Conservation (phyloP, 495 filamentous ascomycete genomes). For the Aspergillus funiculosus region DNA sequence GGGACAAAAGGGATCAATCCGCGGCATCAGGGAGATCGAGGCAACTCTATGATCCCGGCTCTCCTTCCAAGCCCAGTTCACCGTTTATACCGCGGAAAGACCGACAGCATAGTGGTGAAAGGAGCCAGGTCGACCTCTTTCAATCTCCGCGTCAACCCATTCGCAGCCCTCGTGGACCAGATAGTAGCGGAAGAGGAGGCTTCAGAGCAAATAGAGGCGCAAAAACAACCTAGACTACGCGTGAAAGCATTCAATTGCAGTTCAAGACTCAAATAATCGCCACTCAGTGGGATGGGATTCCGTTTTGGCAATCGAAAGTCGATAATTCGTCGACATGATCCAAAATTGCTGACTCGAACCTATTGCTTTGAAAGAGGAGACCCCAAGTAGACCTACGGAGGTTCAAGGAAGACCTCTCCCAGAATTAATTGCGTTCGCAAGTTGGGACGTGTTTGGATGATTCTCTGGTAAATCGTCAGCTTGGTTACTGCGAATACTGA, state of each 20-base stretch:
- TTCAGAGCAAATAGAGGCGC: constrained; percentile 57
- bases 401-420: constrained; percentile 47
- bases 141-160: constrained; percentile 52
- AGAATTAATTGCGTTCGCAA: constrained; percentile 55
- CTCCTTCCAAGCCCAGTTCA: constrained; percentile 54
- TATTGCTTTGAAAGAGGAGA: too few species aligned
- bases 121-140: constrained; percentile 33
- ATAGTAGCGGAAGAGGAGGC: constrained; percentile 67
- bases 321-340: neutral
- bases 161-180: constrained; percentile 67
- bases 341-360: neutral
- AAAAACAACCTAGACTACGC: constrained; percentile 29
- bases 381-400: neutral
- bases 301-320: constrained; percentile 2
- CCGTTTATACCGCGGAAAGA: constrained; percentile 50
- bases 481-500: neutral
- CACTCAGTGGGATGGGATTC: neutral
- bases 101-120: constrained; percentile 29
- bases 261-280: neutral
- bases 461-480: constrained; percentile 43
- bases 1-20: constrained; percentile 46
- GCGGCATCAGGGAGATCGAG: constrained; percentile 37
- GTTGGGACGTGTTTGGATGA: constrained; percentile 53
- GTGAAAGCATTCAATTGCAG: neutral
- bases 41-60: constrained; percentile 71